Evolutionary conservation across 129 eudicot genomes (phyloP).

Genomic region (Deinandra increscens): DNA sequence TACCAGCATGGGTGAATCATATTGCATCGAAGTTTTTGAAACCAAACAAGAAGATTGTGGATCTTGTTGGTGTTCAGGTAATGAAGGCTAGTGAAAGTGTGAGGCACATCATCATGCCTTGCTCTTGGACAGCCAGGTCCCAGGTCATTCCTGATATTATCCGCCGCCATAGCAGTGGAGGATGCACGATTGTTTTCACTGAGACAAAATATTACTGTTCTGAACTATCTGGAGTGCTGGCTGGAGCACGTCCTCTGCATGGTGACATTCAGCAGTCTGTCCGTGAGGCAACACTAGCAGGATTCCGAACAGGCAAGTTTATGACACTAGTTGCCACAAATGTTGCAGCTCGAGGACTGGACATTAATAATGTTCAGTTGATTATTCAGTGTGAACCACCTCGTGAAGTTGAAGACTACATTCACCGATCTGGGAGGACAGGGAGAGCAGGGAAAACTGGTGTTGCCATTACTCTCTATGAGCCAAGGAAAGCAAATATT

Average conservation of each 20-base stretch:
- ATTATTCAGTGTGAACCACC: constrained; percentile 96
- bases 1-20: constrained; percentile 90
- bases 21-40: constrained; percentile 73
- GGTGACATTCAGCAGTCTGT: constrained; percentile 94
- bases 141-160: constrained; percentile 95
- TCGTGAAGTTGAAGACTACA: constrained; percentile 93
- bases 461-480: constrained; percentile 87
- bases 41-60: constrained; percentile 65
- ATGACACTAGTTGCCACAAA: constrained; percentile 86
- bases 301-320: constrained; percentile 85
- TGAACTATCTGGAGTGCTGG: constrained; percentile 71
- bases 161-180: constrained; percentile 92
- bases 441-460: constrained; percentile 96
- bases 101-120: constrained; percentile 79
- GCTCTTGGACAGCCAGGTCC: constrained; percentile 73
- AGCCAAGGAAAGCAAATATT: constrained; percentile 67
- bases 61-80: constrained; percentile 71
- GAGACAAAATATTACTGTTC: constrained; percentile 94
- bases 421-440: constrained; percentile 93
- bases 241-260: constrained; percentile 92
- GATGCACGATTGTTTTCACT: constrained; percentile 82
- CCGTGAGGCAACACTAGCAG: constrained; percentile 85
- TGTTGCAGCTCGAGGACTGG: constrained; percentile 95
- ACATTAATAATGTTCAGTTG: constrained; percentile 83
- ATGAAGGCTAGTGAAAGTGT: constrained; percentile 84